Base-by-base conservation (phyloP, 192 early-diverging fungal species). In the Piromyces sp. region DNA sequence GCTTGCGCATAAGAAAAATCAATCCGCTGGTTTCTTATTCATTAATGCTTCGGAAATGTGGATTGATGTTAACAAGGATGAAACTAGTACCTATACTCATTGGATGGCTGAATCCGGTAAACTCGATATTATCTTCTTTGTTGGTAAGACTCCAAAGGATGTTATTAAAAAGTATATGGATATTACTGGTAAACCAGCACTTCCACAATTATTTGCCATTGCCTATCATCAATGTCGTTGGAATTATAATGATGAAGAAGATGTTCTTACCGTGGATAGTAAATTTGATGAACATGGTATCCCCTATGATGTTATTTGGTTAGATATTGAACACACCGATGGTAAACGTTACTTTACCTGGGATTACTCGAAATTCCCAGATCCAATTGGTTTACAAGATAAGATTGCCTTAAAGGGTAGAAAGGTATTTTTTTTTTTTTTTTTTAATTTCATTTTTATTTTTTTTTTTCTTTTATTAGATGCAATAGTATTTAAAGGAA, bases 261-360 rank as follows among this genome's bases (percentile, higher is more conserved):
- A 99, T 86, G 97, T 98, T 9, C 81, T 88, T 16, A 91, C 91
- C 30, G 95, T 98, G 0, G 94, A 95, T 85, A 89, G 87, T 28
- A 92, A 93, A 79, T 95, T 99, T 88, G 96, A 99, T 84, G 87
- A 92, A 82, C 84, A 95, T 84, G 93, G 93, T 38, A 97, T 99
- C 80, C 97, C 98, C 13, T 96, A 96, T 84, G 98, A 99, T 88
- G 97, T 98, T 2, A 89, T 99, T 37, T 99, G 98, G 98, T 87
- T 99, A 80, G 98, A 99, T 87, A 99, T 99, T 87, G 98, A 99
- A 84, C 95, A 99, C 84, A 98, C 97, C n/a, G 95, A 98, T 86
- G 94, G 93, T 51, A 99, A 98, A 90, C 88, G 92, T 33, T 99
- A 99, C 85, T 97, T 97, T 84, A 99, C 97, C 0, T 99, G 97